Base-by-base conservation (phyloP, 371 early-diverging fungal species). In the Lichtheimia hyalospora region DNA sequence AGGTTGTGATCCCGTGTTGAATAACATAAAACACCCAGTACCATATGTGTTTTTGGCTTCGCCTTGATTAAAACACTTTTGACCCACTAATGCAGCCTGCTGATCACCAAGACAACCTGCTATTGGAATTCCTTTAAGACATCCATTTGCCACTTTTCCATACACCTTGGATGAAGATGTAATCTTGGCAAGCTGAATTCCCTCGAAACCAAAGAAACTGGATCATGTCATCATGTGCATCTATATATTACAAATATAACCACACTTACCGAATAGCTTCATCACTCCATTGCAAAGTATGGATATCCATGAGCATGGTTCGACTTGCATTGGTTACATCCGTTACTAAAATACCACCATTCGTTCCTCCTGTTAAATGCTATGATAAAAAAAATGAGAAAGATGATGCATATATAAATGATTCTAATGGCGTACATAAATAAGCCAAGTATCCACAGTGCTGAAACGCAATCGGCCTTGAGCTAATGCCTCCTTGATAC, bases 271-370 rank as follows among this genome's bases (percentile, higher is more conserved):
- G 68, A 46, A 89, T 80, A 41, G 89, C 76, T 62, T 89, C 81
- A 5, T 86, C 75, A 75, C 91, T 90, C 97, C 97, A 98, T 54
- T 85, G 43, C 44, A 92, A 69, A 14, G 87, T 89, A 28, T 87
- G 69, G 52, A 98, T 78, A 67, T 96, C 88, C 95, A 98, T 93
- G 12, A 98, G 75, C 92, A 94, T 91, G 7, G 96, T 97, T 46
- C 98, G 84, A 62, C 92, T 90, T 39, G 98, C 98, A 68, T 98
- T 98, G 25, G 97, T 93, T 5, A 96, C 95, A 72, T 98, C 98
- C 0, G 96, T 97, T 2, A 89, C 88, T 65, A 91, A 83, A 12
- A 87, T 74, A 24, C 89, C 90, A 50, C 88, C 91, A 44, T 96
- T 95, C 0, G 94, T 90, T 14, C 49, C 58, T 20, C 58, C 50